These are phyloP conservation scores for Candida boleticola DNA, from an alignment of 805 yeast species.

Conservation along the genomic window DNA sequence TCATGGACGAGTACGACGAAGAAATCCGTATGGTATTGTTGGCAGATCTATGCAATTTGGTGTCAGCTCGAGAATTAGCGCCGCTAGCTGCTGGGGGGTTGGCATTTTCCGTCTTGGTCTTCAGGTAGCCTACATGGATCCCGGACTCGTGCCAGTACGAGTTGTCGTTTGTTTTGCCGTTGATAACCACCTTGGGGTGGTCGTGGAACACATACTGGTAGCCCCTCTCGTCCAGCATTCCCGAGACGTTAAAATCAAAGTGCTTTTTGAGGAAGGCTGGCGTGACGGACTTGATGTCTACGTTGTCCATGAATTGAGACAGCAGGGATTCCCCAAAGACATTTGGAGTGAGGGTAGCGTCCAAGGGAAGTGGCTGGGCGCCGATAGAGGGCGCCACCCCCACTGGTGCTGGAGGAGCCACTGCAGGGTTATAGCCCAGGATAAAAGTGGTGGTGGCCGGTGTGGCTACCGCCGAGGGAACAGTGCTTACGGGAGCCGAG, in stretches of 20 bases:
- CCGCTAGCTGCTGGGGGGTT: not conserved
- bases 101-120: slow-evolving; percentile 7
- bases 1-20: not conserved
- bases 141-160: slow-evolving; percentile 26
- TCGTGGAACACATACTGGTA: slow-evolving; percentile 23
- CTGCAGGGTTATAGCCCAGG: no score
- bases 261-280: slow-evolving; percentile 18
- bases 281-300: slow-evolving; percentile 11
- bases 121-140: slow-evolving; percentile 15
- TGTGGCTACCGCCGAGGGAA: no score
- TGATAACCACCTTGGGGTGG: slow-evolving; percentile 26
- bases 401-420: not conserved
- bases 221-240: slow-evolving; percentile 15
- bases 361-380: no score
- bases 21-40: not conserved
- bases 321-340: no score
- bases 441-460: no score
- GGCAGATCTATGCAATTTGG: not conserved
- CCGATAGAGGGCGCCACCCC: not conserved
- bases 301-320: not conserved
- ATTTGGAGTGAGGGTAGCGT: no score
- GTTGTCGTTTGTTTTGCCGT: slow-evolving; percentile 16
- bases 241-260: slow-evolving; percentile 24
- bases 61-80: not conserved
- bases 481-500: no score